phyloP scores from a whole-genome alignment of 305 asterid genomes.

The Solanum chacoense region DNA sequence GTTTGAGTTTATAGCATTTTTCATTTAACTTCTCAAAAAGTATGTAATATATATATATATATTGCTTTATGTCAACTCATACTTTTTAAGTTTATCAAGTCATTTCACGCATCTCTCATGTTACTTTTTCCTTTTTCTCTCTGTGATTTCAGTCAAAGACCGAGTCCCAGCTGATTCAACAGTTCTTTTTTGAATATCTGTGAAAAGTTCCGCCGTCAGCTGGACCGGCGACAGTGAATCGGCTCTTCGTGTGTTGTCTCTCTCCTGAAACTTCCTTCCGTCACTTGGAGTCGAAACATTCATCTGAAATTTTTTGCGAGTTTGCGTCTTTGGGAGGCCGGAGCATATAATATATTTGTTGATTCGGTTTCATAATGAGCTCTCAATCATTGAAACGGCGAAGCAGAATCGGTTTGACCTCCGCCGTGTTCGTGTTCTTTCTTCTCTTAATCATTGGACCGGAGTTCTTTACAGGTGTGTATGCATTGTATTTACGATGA shows the following conservation, averaged over 20 bases:
- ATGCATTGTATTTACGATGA: background rate
- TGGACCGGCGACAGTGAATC: background rate
- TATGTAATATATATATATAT: background rate
- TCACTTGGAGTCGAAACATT: background rate
- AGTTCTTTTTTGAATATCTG: background rate
- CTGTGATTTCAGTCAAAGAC: background rate
- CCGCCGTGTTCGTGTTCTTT: slow-evolving; percentile 20
- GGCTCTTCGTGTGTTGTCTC: background rate
- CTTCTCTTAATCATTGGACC: slow-evolving; percentile 23
- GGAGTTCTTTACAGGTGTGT: slow-evolving; percentile 26
- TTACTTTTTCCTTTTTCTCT: background rate
- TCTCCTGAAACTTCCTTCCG: background rate
- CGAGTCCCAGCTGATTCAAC: background rate
- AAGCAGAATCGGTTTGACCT: slow-evolving; percentile 6
- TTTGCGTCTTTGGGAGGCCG: background rate
- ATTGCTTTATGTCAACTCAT: background rate
- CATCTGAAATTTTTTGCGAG: background rate
- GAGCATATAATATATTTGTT: slow-evolving; percentile 11
- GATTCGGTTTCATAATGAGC: slow-evolving; percentile 2
- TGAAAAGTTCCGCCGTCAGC: background rate
- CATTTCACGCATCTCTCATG: background rate
- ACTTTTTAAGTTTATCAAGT: background rate
- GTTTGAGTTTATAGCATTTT: background rate
- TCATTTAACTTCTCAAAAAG: background rate
- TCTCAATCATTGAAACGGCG: slow-evolving; percentile 18